Conservation (phyloP, 306 rosid species). For the Cicer chorassanicum region DNA sequence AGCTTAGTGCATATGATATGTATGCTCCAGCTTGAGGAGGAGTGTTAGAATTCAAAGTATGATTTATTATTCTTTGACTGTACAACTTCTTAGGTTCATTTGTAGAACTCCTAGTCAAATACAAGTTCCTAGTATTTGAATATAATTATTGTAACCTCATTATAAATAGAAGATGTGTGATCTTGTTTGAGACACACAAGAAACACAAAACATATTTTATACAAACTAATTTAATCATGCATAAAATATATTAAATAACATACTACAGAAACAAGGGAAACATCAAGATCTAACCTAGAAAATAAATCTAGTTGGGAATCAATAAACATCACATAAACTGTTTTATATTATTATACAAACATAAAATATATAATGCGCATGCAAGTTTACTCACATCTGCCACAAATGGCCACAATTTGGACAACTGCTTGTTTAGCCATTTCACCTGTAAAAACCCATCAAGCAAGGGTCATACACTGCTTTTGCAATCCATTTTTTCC, state of each 20-base stretch:
- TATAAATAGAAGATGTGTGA: no score
- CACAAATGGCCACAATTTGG: constrained; percentile 89
- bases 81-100: no score
- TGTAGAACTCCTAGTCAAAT: no score
- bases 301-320: constrained; percentile 23
- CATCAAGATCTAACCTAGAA: constrained; percentile 35
- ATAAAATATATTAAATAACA: constrained; percentile 28
- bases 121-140: no score
- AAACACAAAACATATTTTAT: no score
- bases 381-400: constrained; percentile 75
- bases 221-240: constrained; percentile 11
- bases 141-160: no score
- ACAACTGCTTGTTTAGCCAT: constrained; percentile 90
- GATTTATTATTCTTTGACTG: no score
- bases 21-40: no score
- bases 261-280: constrained; percentile 23
- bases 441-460: constrained; percentile 72
- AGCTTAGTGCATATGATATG: no score
- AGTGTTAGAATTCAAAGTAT: no score
- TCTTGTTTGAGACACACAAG: no score
- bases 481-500: not conserved
- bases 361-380: constrained; percentile 5
- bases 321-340: constrained; percentile 28
- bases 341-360: constrained; percentile 30
- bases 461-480: constrained; percentile 14